phyloP scores from a whole-genome alignment of 192 early-diverging fungal genomes.

The Mortierella alpina region DNA sequence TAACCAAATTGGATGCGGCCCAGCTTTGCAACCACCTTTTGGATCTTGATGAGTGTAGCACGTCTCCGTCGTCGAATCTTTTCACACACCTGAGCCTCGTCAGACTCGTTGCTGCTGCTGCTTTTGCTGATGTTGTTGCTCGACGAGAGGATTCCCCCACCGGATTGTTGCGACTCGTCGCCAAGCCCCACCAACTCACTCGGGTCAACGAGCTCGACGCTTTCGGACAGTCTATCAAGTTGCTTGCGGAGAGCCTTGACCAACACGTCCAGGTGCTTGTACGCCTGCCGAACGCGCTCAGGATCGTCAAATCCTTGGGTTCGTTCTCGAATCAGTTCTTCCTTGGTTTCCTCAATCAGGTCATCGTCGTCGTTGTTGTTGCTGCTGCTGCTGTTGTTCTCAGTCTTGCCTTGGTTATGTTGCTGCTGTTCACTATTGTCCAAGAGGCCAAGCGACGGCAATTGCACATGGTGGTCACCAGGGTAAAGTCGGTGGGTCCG shows the following conservation, averaged over 20 bases:
- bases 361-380: conserved; percentile 19
- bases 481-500: conserved; percentile 22
- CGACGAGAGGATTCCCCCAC: background rate
- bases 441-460: conserved; percentile 22
- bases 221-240: conserved; percentile 4
- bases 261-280: conserved; percentile 16
- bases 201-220: conserved; percentile 8
- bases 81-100: conserved; percentile 21
- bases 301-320: conserved; percentile 23
- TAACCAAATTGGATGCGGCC: conserved; percentile 9
- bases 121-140: no score
- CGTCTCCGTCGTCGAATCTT: conserved; percentile 28
- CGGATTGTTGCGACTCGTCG: conserved; percentile 1
- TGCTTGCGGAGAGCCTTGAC: conserved; percentile 22
- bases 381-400: background rate
- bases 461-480: conserved; percentile 19
- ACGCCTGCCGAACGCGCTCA: conserved; percentile 24
- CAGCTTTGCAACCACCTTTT: conserved; percentile 9
- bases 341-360: conserved; percentile 24
- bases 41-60: conserved; percentile 6
- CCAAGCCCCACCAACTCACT: conserved; percentile 25
- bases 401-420: no score
- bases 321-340: conserved; percentile 41
- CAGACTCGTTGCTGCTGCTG: conserved; percentile 9
- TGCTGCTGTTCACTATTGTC: no score